These are phyloP conservation scores for Pseudoscleropodium purum DNA, from an alignment of 225 moss, liverwort and hornwort species.

Conservation along the genomic window DNA sequence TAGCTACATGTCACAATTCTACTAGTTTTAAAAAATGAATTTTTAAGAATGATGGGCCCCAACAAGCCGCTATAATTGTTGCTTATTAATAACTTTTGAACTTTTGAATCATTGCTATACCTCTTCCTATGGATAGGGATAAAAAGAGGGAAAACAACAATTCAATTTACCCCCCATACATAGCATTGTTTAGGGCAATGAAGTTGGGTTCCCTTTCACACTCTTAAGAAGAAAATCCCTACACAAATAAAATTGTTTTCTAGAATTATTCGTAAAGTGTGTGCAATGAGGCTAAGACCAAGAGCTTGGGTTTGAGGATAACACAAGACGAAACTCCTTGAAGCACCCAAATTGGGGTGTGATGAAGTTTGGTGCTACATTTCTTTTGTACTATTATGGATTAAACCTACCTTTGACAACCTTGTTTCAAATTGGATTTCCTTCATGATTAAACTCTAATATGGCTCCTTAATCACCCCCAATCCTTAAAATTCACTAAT, in stretches of 20 bases:
- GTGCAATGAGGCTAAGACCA: no score
- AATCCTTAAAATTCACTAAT: not conserved
- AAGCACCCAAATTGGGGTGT: no score
- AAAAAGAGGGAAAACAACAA: not conserved
- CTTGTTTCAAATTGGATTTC: no score
- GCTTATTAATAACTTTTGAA: no score
- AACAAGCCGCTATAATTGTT: not conserved
- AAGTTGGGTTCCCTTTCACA: accelerated
- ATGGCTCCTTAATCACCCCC: accelerated
- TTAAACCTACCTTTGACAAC: no score
- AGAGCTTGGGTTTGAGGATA: no score
- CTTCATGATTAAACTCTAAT: no score
- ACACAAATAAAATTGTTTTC: not conserved
- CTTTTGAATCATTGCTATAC: not conserved
- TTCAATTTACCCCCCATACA: accelerated
- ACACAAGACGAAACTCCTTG: no score
- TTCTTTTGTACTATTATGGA: no score
- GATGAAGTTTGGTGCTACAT: no score
- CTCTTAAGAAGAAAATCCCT: accelerated
- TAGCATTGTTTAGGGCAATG: not conserved
- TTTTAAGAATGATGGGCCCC: not conserved
- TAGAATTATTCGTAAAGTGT: no score
- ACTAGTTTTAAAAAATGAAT: not conserved
- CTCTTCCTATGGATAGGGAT: accelerated
- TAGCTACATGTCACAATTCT: not conserved